These are phyloP conservation scores for Thalia dealbata DNA, from an alignment of 176 grass and related monocot genomes.

Conservation along the genomic window DNA sequence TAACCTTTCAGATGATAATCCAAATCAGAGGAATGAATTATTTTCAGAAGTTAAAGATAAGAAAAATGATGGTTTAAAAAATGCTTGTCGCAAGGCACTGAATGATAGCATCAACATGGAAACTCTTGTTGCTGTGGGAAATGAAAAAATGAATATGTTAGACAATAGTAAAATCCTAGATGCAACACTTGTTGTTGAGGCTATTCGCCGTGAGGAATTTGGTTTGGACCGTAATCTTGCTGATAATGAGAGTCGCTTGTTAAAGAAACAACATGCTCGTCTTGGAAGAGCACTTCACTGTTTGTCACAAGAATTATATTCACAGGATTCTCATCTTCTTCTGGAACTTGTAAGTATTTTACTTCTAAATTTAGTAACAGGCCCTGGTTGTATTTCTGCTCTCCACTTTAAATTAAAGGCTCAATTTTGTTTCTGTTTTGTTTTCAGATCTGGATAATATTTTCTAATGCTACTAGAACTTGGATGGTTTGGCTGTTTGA, in stretches of 20 bases:
- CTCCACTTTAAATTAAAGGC: background rate
- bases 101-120: conserved; percentile 7
- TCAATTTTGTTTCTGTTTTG: background rate
- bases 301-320: conserved; percentile 93
- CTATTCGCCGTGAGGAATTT: conserved; percentile 87
- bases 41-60: conserved; percentile 17
- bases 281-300: conserved; percentile 97
- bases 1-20: conserved; percentile 14
- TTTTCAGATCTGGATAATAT: background rate
- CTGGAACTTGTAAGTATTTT: conserved; percentile 65
- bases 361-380: background rate
- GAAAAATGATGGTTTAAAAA: conserved; percentile 11
- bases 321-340: conserved; percentile 93
- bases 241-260: conserved; percentile 48
- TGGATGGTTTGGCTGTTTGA: background rate
- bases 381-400: too few species aligned
- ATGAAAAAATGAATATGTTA: conserved; percentile 14
- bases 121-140: conserved; percentile 20
- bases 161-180: conserved; percentile 37
- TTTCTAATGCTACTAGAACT: background rate
- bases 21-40: conserved; percentile 18
- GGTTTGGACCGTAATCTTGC: conserved; percentile 58
- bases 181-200: conserved; percentile 57
- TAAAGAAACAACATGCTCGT: conserved; percentile 89
- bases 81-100: conserved; percentile 21